These are phyloP conservation scores for Saturnispora mendoncae DNA, from an alignment of 805 yeast species.

Conservation along the genomic window DNA sequence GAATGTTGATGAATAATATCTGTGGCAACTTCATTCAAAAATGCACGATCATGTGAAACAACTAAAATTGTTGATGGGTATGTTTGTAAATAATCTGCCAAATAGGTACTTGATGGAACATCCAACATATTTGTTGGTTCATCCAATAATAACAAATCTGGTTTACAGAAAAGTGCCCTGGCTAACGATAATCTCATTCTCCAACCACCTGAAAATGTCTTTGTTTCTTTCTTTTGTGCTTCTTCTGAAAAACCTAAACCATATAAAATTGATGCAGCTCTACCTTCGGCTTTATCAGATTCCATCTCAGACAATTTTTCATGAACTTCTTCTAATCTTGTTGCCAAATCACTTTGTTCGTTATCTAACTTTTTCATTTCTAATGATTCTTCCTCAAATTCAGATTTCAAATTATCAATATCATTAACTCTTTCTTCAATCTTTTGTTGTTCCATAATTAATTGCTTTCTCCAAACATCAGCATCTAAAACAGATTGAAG, in stretches of 20 bases:
- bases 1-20: constrained; percentile 97
- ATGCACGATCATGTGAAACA: constrained; percentile 96
- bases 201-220: constrained; percentile 99
- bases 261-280: constrained; percentile 86
- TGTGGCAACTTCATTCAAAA: constrained; percentile 95
- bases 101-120: constrained; percentile 93
- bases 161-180: constrained; percentile 94
- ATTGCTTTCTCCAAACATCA: constrained; percentile 96
- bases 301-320: constrained; percentile 89
- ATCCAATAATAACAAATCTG: constrained; percentile 85
- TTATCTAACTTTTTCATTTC: constrained; percentile 76
- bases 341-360: constrained; percentile 81
- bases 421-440: constrained; percentile 67
- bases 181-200: constrained; percentile 99
- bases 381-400: constrained; percentile 67
- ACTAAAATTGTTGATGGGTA: constrained; percentile 90
- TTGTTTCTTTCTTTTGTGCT: constrained; percentile 76
- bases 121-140: constrained; percentile 99
- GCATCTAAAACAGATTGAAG: constrained; percentile 96
- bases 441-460: constrained; percentile 66
- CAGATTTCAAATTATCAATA: constrained; percentile 57
- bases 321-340: constrained; percentile 66
- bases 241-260: constrained; percentile 93
- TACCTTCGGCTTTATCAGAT: constrained; percentile 92
- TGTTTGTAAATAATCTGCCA: constrained; percentile 81